Base-by-base conservation (phyloP, 2,329 filamentous ascomycete genomes). In the Leptographium radiaticola region DNA sequence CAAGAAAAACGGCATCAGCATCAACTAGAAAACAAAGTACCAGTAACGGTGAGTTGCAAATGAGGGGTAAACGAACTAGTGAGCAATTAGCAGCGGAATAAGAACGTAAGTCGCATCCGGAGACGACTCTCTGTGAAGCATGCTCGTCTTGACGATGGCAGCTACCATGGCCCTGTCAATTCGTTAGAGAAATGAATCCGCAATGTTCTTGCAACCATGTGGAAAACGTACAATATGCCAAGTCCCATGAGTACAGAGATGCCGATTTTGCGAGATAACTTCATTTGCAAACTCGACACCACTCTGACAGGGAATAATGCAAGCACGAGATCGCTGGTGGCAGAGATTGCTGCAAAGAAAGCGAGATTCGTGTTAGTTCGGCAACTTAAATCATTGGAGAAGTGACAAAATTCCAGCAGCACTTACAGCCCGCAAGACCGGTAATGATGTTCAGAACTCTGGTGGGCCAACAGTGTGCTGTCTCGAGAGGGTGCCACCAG, bases 81-180 rank as follows among this genome's bases (percentile, higher is more conserved):
- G 48, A 2, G 48, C 48, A 42, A 50, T 50, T 20, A 50, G 12
- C 20, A 50, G 18, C 4, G 48, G 48, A 16, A 42, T 31, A 12
- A 50, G 48, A 2, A 42, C 48, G n/a, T 50, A 50, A 5, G 48
- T 50, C 12, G 48, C 36, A 12, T 50, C 48, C 18, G 36, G 36
- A 30, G 48, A 50, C 16, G 48, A 50, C 12, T 50, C 48, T 31
- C 20, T 50, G 48, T 50, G 36, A 8, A 50, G 48, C 48, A 50
- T 50, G 36, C 48, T 50, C 12, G 48, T 50, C 36, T 50, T 50
- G 6, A 38, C 31, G 36, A 50, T 42, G 20, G 48, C 48, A n/a
- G 38, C 48, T 11, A 31, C 48, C 48, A 50, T 50, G 48, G 48
- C 48, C 16, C 48, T 50, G 36, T 8, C 7, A 15, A 33, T 2